These are phyloP conservation scores for Sungouiella thailandica DNA, from an alignment of 805 yeast species.

Conservation along the genomic window DNA sequence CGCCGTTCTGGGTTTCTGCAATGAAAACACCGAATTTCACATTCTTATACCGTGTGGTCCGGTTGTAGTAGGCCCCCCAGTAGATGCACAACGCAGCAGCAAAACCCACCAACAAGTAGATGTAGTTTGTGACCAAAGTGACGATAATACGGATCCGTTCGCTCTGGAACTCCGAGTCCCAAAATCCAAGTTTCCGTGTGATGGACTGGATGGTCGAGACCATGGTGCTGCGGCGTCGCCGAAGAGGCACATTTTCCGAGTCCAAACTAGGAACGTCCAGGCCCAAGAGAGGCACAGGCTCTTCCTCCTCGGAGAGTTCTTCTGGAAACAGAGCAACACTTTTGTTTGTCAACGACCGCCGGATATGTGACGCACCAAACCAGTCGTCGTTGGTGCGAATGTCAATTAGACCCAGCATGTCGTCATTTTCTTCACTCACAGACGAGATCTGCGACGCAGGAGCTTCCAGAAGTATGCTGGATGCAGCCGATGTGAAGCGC, in stretches of 20 bases:
- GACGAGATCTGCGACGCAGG: no score
- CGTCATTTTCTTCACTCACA: neutral
- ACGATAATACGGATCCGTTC: slow-evolving; percentile 18
- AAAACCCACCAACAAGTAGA: slow-evolving; percentile 20
- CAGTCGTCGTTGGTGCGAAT: slow-evolving; percentile 4
- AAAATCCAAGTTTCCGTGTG: slow-evolving; percentile 19
- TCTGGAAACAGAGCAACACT: neutral
- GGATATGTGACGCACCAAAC: slow-evolving; percentile 10
- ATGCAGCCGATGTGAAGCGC: slow-evolving; percentile 1
- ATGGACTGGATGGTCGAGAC: slow-evolving; percentile 17
- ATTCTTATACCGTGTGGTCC: slow-evolving; percentile 17
- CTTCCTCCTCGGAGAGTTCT: neutral
- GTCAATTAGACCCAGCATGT: neutral
- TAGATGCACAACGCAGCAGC: slow-evolving; percentile 22
- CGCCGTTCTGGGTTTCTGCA: slow-evolving; percentile 18
- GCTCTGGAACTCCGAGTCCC: slow-evolving; percentile 25
- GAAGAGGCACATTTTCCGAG: slow-evolving; percentile 1
- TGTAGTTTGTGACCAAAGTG: slow-evolving; percentile 22
- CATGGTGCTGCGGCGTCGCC: slow-evolving; percentile 17
- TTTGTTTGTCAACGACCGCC: slow-evolving; percentile 1
- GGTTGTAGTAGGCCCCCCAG: slow-evolving; percentile 28
- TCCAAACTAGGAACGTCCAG: neutral
- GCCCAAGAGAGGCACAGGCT: neutral
- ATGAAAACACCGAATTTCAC: slow-evolving; percentile 22
- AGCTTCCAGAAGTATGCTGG: neutral